A percentile compares a stretch with the other conserved stretches of the same genome.
These are phyloP conservation scores for Penicillium aurantiogriseum DNA, from an alignment of 2,329 filamentous ascomycete species.

Conservation along the genomic window DNA sequence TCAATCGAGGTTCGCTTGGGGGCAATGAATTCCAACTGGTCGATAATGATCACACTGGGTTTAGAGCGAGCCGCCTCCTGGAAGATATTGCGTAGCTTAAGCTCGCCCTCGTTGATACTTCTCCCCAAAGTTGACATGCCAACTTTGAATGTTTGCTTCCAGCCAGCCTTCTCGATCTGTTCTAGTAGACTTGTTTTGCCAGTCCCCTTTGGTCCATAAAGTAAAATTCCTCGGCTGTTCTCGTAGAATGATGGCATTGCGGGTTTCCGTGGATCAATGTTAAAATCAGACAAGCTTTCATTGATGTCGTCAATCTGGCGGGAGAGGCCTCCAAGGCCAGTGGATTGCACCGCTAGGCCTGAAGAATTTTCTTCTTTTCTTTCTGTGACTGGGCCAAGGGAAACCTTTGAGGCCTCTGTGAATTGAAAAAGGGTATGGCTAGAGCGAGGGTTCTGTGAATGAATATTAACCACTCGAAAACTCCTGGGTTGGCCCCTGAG, in stretches of 20 bases:
- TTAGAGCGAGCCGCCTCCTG: conserved; percentile 65
- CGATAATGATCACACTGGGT: conserved; percentile 76
- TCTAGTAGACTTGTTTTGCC: conserved; percentile 77
- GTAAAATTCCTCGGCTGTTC: conserved; percentile 60
- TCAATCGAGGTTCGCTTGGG: conserved; percentile 55
- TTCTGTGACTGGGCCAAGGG: conserved; percentile 30
- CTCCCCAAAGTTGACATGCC: conserved; percentile 35
- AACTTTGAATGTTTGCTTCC: conserved; percentile 64
- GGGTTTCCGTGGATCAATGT: conserved; percentile 29
- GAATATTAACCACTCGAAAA: conserved; percentile 62
- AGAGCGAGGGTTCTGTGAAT: conserved; percentile 42
- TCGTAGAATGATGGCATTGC: conserved; percentile 44
- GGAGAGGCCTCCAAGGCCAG: conserved; percentile 66
- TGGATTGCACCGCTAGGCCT: conserved; percentile 35
- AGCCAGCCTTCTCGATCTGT: conserved; percentile 64
- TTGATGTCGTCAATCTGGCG: conserved; percentile 66
- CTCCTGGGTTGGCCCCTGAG: conserved; percentile 57
- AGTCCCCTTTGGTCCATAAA: conserved; percentile 80
- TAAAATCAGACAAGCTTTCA: conserved; percentile 60
- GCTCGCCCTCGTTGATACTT: conserved; percentile 45
- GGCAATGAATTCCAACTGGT: conserved; percentile 70
- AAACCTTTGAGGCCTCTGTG: conserved; percentile 33
- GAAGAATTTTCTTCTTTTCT: conserved; percentile 13
- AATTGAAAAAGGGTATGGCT: conserved; percentile 38
- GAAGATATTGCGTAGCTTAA: conserved; percentile 66